These are phyloP conservation scores for Pseudozyma flocculosa DNA, from an alignment of 1,284 basidiomycete genomes.

Conservation along the genomic window DNA sequence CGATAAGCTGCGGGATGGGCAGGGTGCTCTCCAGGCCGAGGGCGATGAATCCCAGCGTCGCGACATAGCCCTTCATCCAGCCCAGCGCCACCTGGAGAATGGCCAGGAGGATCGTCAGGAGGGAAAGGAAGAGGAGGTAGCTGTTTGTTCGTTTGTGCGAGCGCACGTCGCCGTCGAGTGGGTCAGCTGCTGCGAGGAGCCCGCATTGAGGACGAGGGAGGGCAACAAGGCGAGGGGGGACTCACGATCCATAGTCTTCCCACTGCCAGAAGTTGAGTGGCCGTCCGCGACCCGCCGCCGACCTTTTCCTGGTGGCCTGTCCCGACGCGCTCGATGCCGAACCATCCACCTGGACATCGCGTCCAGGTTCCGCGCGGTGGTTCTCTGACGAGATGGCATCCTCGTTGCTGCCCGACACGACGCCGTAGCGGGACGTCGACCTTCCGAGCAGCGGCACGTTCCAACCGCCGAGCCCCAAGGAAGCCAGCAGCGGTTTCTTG, in stretches of 20 bases:
- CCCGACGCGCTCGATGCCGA: too few species aligned
- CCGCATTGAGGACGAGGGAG: too few species aligned
- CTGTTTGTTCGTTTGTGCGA: too few species aligned
- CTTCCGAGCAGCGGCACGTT: background rate
- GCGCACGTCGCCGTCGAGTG: too few species aligned
- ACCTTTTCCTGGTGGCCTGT: too few species aligned
- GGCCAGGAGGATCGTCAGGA: slow-evolving; percentile 63
- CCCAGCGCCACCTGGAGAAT: slow-evolving; percentile 67
- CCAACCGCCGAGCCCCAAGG: slow-evolving; percentile 7
- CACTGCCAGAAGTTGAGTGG: slow-evolving; percentile 83
- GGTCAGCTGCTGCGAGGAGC: too few species aligned
- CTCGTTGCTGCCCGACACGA: slow-evolving; percentile 62
- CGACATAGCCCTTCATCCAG: slow-evolving; percentile 67
- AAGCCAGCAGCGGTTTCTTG: slow-evolving; percentile 31
- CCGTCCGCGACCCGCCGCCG: too few species aligned
- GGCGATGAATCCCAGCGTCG: slow-evolving; percentile 73
- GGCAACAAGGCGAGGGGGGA: too few species aligned
- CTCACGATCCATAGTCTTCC: slow-evolving; percentile 63
- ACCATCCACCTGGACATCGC: too few species aligned
- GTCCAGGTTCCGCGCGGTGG: too few species aligned
- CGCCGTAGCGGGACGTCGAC: background rate
- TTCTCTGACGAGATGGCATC: slow-evolving; percentile 44
- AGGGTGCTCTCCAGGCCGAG: slow-evolving; percentile 62
- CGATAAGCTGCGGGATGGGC: slow-evolving; percentile 39
- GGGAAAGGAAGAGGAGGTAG: slow-evolving; percentile 79